Evolutionary conservation across 768 basidiomycete species (phyloP), one percentile per base, ranked within the genome.

Genomic region (Xerocomellus chrysenteron): DNA sequence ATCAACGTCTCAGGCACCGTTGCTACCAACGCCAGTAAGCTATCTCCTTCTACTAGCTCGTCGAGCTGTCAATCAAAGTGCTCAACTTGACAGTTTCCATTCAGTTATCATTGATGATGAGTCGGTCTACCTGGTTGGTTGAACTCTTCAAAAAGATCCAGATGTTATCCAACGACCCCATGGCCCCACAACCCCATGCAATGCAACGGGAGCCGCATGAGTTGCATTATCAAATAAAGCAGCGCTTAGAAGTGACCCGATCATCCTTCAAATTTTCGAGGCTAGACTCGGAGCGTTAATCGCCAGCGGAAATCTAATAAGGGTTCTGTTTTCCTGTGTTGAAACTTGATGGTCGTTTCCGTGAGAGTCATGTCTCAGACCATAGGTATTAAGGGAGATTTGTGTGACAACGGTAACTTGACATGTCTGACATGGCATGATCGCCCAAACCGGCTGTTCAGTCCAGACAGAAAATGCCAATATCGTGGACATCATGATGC

Each of bases 1-100:
- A 68, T 69, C 17, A 71, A 78, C 57, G 81, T 79, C 75, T 73
- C 65, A 32, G 82, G 83, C 30, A 83, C 78, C 2, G 73, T 79
- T 0, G 55, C 66, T 35, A 74, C 75, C 1, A 78, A 76, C 50
- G 72, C 59, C 52, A n/a, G 44, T 36, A 28, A 45, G 12, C 12
- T 2, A 40, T 40, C 32, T 19, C 43, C 12, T 12, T 21, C 14
- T 19, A 35, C 12, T 5, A 21, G 21, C 21, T 21, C 21, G 21
- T 21, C 14, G 10, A 43, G 19, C 16, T 35, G 40, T 36, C 32
- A 21, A 21, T 21, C 2, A 21, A 6, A 33, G 21, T n/a, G 36
- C 28, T 30, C 16, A 4, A n/a, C 41, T 19, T 21, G 21, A 21
- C 21, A 5, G 16, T 16, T 36, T 32, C 41, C 30, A 1, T 37